These are phyloP conservation scores for Carex kokanica DNA, from an alignment of 176 grass and related monocot genomes.

Conservation along the genomic window DNA sequence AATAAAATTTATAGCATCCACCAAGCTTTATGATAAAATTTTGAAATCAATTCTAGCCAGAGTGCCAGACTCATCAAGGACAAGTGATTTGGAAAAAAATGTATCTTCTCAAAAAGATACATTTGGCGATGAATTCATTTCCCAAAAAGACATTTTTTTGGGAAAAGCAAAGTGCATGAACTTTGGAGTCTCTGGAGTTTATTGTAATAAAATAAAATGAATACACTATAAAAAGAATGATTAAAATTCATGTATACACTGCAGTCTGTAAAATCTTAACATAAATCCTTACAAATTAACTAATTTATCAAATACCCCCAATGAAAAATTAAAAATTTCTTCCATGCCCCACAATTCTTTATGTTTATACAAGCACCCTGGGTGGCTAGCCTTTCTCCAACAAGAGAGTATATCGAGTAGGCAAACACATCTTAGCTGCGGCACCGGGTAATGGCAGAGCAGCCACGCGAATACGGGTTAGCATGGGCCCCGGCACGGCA, in stretches of 20 bases:
- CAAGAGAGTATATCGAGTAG: background rate
- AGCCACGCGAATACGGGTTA: constrained; percentile 64
- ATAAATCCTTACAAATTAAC: background rate
- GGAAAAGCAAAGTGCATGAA: background rate
- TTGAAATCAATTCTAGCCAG: background rate
- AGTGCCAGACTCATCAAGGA: background rate
- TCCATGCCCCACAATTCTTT: background rate
- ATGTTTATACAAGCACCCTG: background rate
- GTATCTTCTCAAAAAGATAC: too few relatives aligned
- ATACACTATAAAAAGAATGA: background rate
- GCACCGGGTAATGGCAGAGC: constrained; percentile 52
- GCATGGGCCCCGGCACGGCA: constrained; percentile 42
- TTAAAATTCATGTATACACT: background rate
- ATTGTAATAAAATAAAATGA: background rate
- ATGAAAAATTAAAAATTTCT: background rate
- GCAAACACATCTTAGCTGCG: constrained; percentile 23
- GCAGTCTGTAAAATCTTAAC: background rate
- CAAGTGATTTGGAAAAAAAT: background rate
- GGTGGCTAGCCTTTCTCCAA: background rate
- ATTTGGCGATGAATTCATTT: background rate
- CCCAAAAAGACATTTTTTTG: background rate
- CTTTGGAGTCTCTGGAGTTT: background rate
- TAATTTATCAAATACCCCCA: background rate
- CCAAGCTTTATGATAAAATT: background rate
- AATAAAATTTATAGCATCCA: background rate